These are phyloP conservation scores for Sequoiadendron giganteum DNA, from an alignment of 75 land plant genomes.

Conservation along the genomic window DNA sequence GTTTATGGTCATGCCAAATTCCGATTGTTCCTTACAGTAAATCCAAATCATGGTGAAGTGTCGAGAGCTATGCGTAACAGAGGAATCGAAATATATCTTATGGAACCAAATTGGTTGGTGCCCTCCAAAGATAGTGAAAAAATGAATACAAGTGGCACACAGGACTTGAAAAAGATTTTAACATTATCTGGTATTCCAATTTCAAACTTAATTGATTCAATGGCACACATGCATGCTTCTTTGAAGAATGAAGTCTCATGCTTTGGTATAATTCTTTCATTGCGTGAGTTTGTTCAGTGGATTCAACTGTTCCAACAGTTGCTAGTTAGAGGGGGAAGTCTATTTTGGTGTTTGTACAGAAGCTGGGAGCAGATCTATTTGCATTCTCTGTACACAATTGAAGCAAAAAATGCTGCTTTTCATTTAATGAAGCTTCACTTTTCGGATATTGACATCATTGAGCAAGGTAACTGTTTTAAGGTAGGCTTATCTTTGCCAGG, in stretches of 20 bases:
- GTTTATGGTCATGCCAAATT: constrained; percentile 80
- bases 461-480: background rate
- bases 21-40: constrained; percentile 88
- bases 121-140: constrained; percentile 1
- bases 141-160: constrained; percentile 1
- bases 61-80: constrained; percentile 99
- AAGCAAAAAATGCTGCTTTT: constrained; percentile 39
- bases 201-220: constrained; percentile 47
- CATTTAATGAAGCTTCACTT: constrained; percentile 33
- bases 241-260: constrained; percentile 39
- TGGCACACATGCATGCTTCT: constrained; percentile 68
- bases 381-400: constrained; percentile 52
- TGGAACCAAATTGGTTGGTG: constrained; percentile 56
- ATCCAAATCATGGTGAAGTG: constrained; percentile 88
- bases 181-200: constrained; percentile 65
- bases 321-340: constrained; percentile 61
- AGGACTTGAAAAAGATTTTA: constrained; percentile 55
- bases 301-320: constrained; percentile 76
- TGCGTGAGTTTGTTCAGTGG: constrained; percentile 81
- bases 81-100: constrained; percentile 86
- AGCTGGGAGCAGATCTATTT: constrained; percentile 94
- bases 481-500: constrained; percentile 63
- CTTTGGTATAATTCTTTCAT: constrained; percentile 45
- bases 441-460: constrained; percentile 8
- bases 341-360: constrained; percentile 58